phyloP scores from a whole-genome alignment of 73 alveolate species.

The Paramecium biaurelia region DNA sequence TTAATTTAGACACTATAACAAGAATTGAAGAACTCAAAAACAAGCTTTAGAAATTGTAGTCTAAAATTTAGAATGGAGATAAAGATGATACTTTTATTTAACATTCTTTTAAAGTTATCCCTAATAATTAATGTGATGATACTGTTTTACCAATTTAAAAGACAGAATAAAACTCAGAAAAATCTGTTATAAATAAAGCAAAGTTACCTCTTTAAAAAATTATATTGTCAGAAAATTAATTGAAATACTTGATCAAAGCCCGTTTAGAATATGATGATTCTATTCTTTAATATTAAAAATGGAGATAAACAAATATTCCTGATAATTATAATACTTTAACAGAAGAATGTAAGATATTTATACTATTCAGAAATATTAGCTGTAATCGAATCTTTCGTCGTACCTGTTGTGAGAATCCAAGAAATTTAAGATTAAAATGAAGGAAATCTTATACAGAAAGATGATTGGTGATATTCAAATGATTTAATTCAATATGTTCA shows the following conservation, averaged over 20 bases:
- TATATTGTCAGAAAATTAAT: not conserved
- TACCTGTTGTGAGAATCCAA: not conserved
- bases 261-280: not conserved
- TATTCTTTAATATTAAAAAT: not conserved
- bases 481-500: not conserved
- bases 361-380: not conserved
- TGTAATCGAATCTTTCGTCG: not conserved
- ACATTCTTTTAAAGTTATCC: not conserved
- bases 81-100: not conserved
- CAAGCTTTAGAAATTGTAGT: not conserved
- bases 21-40: not conserved
- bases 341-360: not conserved
- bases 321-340: not conserved
- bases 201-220: not conserved
- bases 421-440: not conserved
- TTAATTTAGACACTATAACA: not conserved
- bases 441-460: not conserved
- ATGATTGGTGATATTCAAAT: conserved; percentile 26
- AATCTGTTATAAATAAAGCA: not conserved
- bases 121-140: not conserved
- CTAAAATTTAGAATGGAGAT: not conserved
- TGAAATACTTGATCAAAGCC: not conserved
- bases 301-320: conserved; percentile 24
- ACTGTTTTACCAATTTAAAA: not conserved
- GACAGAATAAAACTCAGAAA: not conserved